Evolutionary conservation across 2,329 filamentous ascomycete genomes (phyloP).

Genomic region (Amauroascus verrucosus): DNA sequence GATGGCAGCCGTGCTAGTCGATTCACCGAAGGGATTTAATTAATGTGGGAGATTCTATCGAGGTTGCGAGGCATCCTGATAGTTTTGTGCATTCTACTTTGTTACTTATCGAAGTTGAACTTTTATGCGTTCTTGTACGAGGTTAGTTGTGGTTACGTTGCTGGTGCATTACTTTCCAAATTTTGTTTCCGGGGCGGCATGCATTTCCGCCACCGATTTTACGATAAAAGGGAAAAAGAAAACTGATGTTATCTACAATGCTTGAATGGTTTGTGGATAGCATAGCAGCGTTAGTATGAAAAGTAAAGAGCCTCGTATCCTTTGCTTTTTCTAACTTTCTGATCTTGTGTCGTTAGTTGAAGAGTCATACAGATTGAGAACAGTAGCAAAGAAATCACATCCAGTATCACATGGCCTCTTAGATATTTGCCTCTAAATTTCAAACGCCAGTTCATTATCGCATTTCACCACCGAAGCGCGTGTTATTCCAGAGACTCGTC

Average conservation of each 20-base stretch:
- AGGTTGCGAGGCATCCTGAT: not conserved
- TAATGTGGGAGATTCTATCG: not conserved
- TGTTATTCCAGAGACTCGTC: too few relatives aligned
- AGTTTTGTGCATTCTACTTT: not conserved
- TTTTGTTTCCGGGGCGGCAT: not conserved
- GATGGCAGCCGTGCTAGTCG: constrained; percentile 39
- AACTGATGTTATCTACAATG: not conserved
- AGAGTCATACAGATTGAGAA: not conserved
- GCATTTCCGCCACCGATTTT: not conserved
- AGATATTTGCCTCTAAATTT: too few relatives aligned
- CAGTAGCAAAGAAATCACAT: too few relatives aligned
- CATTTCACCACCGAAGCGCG: too few relatives aligned
- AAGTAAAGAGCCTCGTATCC: not conserved
- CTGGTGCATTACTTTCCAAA: not conserved
- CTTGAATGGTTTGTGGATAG: constrained; percentile 1
- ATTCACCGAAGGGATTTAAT: constrained; percentile 30
- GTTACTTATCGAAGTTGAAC: not conserved
- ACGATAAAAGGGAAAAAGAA: not conserved
- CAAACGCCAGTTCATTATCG: too few relatives aligned
- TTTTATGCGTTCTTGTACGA: not conserved
- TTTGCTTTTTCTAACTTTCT: not conserved
- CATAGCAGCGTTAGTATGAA: not conserved
- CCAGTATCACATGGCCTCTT: too few relatives aligned
- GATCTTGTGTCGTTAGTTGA: not conserved
- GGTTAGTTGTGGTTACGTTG: not conserved